phyloP scores from a whole-genome alignment of 306 rosid genomes.

The Malus sylvestris region DNA sequence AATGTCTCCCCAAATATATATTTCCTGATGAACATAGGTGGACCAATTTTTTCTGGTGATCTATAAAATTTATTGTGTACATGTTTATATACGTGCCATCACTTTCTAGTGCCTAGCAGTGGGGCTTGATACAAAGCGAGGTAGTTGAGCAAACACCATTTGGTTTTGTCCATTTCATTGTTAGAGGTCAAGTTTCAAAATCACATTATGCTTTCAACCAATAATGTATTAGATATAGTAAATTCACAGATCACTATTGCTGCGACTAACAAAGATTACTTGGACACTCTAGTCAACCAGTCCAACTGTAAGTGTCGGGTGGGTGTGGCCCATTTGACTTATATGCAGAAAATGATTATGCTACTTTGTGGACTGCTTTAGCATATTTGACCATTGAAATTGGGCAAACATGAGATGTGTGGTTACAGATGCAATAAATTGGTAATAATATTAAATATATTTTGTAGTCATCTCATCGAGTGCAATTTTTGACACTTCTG shows the following conservation, averaged over 20 bases:
- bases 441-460: too few relatives aligned
- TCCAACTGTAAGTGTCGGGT: background rate
- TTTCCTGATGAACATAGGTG: background rate
- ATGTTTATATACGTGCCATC: background rate
- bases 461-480: background rate
- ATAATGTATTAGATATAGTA: background rate
- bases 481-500: background rate
- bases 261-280: background rate
- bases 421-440: background rate
- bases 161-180: background rate
- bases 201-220: background rate
- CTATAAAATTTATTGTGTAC: background rate
- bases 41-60: background rate
- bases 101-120: background rate
- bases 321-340: background rate
- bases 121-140: background rate
- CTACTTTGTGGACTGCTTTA: background rate
- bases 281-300: background rate
- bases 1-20: background rate
- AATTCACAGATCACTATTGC: background rate
- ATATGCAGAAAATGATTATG: background rate
- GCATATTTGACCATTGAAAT: slow-evolving; percentile 1
- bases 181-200: background rate
- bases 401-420: background rate
- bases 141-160: slow-evolving; percentile 1